These are phyloP conservation scores for Phytophthora boehmeriae DNA, from an alignment of 352 stramenopile genomes.

Conservation along the genomic window DNA sequence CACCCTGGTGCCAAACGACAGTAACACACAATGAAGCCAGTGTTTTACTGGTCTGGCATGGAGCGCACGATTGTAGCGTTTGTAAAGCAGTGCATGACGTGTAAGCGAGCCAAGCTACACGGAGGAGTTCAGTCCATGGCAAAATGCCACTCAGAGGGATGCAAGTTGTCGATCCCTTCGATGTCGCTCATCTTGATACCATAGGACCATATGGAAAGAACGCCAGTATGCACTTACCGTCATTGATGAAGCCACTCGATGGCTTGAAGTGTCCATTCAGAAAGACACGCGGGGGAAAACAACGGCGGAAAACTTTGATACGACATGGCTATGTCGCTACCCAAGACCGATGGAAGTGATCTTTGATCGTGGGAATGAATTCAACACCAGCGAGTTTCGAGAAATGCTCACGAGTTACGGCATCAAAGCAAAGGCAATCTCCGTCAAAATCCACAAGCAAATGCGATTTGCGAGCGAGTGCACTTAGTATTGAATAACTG, in stretches of 20 bases:
- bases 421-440: neutral
- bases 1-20: slow-evolving; percentile 1
- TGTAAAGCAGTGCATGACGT: slow-evolving; percentile 1
- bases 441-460: neutral
- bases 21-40: slow-evolving; percentile 7
- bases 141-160: slow-evolving; percentile 9
- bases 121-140: too few species aligned
- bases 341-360: slow-evolving; percentile 1
- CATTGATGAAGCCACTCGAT: too few species aligned
- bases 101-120: too few species aligned
- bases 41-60: slow-evolving; percentile 16
- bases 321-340: slow-evolving; percentile 9
- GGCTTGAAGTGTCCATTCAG: slow-evolving; percentile 11
- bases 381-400: slow-evolving; percentile 7
- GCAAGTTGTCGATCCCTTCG: too few species aligned
- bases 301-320: slow-evolving; percentile 4
- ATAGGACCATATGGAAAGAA: slow-evolving; percentile 11
- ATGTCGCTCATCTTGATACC: slow-evolving; percentile 11
- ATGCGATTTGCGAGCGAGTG: slow-evolving; percentile 3
- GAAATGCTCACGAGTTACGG: neutral
- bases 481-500: slow-evolving; percentile 5
- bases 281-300: neutral
- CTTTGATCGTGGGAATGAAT: slow-evolving; percentile 8
- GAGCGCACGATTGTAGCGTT: slow-evolving; percentile 7
- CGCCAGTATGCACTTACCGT: too few species aligned